Percentiles rank a stretch among this genome's conserved stretches.
Evolutionary conservation across 306 rosid species (phyloP).

Genomic region (Geum urbanum): DNA sequence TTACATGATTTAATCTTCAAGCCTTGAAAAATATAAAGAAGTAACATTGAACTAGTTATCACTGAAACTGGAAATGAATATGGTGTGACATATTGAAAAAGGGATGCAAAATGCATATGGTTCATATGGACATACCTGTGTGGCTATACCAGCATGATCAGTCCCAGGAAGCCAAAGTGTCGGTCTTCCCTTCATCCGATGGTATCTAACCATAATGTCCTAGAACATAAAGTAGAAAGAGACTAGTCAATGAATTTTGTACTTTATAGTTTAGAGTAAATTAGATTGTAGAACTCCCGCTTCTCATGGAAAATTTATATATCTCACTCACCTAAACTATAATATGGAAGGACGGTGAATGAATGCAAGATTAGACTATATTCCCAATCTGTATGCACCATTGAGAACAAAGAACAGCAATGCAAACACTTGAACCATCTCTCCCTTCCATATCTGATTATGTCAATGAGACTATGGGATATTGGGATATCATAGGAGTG

Average conservation of each 20-base stretch:
- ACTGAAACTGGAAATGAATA: constrained; percentile 1
- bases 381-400: not conserved
- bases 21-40: constrained; percentile 7
- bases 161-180: constrained; percentile 98
- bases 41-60: constrained; percentile 3
- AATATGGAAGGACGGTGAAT: not conserved
- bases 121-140: constrained; percentile 71
- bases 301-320: no score
- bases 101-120: constrained; percentile 7
- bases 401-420: not conserved
- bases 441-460: not conserved
- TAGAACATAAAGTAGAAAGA: constrained; percentile 27
- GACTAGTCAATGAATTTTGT: not conserved
- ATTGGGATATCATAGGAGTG: no score
- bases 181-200: constrained; percentile 96
- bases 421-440: not conserved
- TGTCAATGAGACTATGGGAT: not conserved
- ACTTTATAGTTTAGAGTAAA: not conserved
- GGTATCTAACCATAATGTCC: constrained; percentile 96
- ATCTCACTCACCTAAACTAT: not conserved
- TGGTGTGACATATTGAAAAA: not conserved
- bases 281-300: no score
- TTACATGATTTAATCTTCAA: not conserved
- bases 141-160: constrained; percentile 99
- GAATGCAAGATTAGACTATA: not conserved